phyloP scores from a whole-genome alignment of 352 stramenopile species.

The Hyaloperonospora arabidopsidis region DNA sequence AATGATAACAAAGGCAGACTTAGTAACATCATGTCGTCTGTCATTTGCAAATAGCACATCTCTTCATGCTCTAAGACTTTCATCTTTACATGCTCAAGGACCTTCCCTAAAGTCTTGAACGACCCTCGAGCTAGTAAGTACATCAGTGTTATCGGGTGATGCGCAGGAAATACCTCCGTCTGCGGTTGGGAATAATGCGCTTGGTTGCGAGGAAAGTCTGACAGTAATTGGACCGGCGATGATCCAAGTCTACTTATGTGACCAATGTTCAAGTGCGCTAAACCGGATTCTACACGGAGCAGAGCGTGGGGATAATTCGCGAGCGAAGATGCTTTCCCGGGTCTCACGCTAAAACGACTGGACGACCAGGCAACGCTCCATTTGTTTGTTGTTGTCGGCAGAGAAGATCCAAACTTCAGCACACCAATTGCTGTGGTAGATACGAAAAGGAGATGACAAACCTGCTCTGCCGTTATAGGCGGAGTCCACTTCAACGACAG shows the following conservation, averaged over 20 bases:
- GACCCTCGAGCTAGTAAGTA: constrained; percentile 63
- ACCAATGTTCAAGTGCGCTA: constrained; percentile 49
- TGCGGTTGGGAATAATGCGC: constrained; percentile 8
- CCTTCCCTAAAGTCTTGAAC: constrained; percentile 48
- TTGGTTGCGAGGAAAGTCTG: constrained; percentile 1
- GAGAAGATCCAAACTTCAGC: constrained; percentile 41
- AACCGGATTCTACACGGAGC: constrained; percentile 39
- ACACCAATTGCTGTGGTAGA: constrained; percentile 58
- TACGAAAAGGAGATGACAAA: constrained; percentile 57
- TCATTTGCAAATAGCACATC: constrained; percentile 71
- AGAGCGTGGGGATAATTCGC: constrained; percentile 45
- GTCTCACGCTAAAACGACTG: constrained; percentile 48
- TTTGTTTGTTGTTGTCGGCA: constrained; percentile 29
- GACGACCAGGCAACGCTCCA: constrained; percentile 60
- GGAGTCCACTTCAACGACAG: constrained; percentile 64
- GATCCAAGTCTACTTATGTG: constrained; percentile 32
- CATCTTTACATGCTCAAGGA: constrained; percentile 48
- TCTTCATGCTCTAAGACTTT: constrained; percentile 66
- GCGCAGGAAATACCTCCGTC: constrained; percentile 25
- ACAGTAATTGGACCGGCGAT: constrained; percentile 9
- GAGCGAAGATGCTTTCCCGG: constrained; percentile 44
- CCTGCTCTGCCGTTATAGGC: constrained; percentile 35
- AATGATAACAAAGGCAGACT: constrained; percentile 49
- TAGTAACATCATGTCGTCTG: constrained; percentile 38
- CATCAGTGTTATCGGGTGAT: constrained; percentile 60